Conservation (phyloP, 306 rosid genomes). For the Clitoria ternatea region DNA sequence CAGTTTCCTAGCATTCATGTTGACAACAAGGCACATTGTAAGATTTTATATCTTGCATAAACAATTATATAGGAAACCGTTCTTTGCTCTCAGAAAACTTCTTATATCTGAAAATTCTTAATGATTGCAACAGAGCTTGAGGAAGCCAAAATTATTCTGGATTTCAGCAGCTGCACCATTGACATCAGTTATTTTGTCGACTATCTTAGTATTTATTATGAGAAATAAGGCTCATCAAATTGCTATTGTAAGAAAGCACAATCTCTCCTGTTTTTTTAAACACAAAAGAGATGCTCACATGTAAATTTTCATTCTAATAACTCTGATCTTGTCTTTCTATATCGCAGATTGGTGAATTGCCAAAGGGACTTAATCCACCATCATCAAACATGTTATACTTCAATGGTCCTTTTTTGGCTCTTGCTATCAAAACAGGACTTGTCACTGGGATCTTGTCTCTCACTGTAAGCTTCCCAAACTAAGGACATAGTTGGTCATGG, state of each 20-base stretch:
- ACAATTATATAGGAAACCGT: background rate
- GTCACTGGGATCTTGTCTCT: constrained; percentile 88
- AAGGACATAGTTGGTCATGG: background rate
- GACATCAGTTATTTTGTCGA: constrained; percentile 81
- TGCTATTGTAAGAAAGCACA: constrained; percentile 52
- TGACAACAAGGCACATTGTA: constrained; percentile 76
- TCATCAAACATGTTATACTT: constrained; percentile 82
- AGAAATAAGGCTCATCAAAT: constrained; percentile 45
- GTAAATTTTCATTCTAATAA: background rate
- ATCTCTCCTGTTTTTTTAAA: background rate
- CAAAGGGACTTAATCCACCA: constrained; percentile 90
- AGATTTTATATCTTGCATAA: constrained; percentile 27
- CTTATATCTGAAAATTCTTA: constrained; percentile 18
- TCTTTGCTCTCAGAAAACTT: background rate
- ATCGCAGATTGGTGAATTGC: constrained; percentile 78
- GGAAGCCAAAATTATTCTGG: constrained; percentile 84
- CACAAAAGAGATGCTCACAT: background rate
- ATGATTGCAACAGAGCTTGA: constrained; percentile 58
- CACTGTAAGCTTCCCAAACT: constrained; percentile 58
- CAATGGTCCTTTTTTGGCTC: constrained; percentile 58
- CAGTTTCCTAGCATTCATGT: constrained; percentile 58
- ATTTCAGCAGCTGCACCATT: constrained; percentile 92
- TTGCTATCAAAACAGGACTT: constrained; percentile 89
- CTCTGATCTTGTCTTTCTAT: background rate
- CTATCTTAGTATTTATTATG: constrained; percentile 65